Evolutionary conservation across 2,329 filamentous ascomycete genomes (phyloP).

Genomic region (Aspergillus clavatus): DNA sequence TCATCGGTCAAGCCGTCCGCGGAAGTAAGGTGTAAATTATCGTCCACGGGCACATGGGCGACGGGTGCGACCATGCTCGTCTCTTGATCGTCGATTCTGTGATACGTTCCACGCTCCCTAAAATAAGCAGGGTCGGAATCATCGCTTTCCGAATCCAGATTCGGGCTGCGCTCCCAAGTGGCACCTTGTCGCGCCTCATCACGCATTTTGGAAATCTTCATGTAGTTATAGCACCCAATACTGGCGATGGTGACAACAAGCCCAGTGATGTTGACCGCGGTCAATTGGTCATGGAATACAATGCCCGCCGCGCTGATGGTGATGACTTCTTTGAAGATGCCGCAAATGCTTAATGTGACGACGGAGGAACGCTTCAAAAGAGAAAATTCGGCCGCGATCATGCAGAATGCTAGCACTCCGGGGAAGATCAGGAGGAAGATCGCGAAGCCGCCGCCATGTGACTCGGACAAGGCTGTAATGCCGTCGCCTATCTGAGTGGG

Average conservation of each 20-base stretch:
- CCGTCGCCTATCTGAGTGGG: slow-evolving; percentile 63
- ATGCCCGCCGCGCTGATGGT: slow-evolving; percentile 85
- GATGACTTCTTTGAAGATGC: slow-evolving; percentile 98
- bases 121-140: slow-evolving; percentile 20
- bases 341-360: slow-evolving; percentile 91
- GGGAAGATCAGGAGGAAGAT: slow-evolving; percentile 80
- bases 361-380: slow-evolving; percentile 91
- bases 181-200: slow-evolving; percentile 61
- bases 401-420: slow-evolving; percentile 84
- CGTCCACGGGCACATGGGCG: slow-evolving; percentile 13
- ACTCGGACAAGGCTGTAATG: slow-evolving; percentile 56
- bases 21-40: slow-evolving; percentile 24
- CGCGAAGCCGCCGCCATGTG: slow-evolving; percentile 64
- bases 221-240: slow-evolving; percentile 87
- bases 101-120: slow-evolving; percentile 23
- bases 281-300: slow-evolving; percentile 84
- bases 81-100: slow-evolving; percentile 22
- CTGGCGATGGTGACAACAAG: slow-evolving; percentile 82
- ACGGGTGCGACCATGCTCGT: slow-evolving; percentile 16
- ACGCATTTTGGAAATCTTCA: slow-evolving; percentile 89
- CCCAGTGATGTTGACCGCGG: slow-evolving; percentile 79
- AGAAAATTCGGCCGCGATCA: slow-evolving; percentile 95
- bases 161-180: slow-evolving; percentile 22
- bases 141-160: slow-evolving; percentile 26
- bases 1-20: slow-evolving; percentile 19